Base-by-base conservation (phyloP, 768 basidiomycete species). In the Boletus vermiculosoides region DNA sequence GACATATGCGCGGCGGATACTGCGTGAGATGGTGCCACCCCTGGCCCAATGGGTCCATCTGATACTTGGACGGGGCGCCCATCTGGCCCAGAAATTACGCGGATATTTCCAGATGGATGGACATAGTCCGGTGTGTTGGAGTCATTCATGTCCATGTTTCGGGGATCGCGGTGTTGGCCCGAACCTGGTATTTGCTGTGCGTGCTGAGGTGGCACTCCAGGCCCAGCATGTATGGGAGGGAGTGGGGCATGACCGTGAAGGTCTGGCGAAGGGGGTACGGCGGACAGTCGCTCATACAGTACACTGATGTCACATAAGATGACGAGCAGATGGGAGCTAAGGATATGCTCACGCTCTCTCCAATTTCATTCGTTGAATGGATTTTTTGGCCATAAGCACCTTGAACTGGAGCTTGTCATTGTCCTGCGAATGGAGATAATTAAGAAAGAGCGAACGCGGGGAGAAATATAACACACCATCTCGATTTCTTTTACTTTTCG, bases 401-500 rank as follows among this genome's bases (percentile, higher is more conserved):
- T 91, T 90, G 78, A 86, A 84, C 68, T 88, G 83, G 57, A 94
- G 80, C 74, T 87, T 91, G 78, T 93, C 92, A 73, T 94, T 94
- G 74, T 93, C 90, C 92, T 94, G 67, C 41, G 65, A 47, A 44
- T 9, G 52, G 50, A 60, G 31, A 54, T 31, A 1, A 40, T 49
- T 16, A 20, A 55, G 34, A 61, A 50, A 47, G 37, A 52, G 50
- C 37, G 57, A 45, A 47, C 15, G 39, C 41, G 46, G 25, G 23
- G 20, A 40, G 34, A 30, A 36, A 41, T 18, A 42, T 10, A 63
- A 82, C 87, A 64, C 58, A 91, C 92, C 33, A 78, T 73, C 75
- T 94, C 92, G 61, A 93, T 88, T 73, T 93, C 90, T 69, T 85
- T 88, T 56, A 93, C 90, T 76, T 92, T 92, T 74, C 86, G 82